A percentile compares a stretch with the other conserved stretches of the same genome.
These are phyloP conservation scores for Gonapodya sp. DNA, from an alignment of 192 early-diverging fungal genomes.

Conservation along the genomic window DNA sequence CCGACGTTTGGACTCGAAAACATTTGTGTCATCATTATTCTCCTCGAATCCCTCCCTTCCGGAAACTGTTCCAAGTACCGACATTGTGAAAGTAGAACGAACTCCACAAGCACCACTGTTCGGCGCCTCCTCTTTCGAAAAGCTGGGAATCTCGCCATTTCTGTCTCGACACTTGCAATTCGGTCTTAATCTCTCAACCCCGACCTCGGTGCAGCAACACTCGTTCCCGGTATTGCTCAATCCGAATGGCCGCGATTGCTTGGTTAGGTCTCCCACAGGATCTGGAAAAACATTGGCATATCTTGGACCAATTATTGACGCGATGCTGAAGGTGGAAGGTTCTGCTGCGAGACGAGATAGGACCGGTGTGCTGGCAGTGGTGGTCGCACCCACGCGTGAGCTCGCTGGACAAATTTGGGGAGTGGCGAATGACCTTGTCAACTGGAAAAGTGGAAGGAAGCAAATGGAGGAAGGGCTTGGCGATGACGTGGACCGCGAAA, in stretches of 20 bases:
- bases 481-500: constrained; percentile 27
- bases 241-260: constrained; percentile 58
- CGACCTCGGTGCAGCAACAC: constrained; percentile 82
- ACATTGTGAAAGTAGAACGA: neutral
- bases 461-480: constrained; percentile 10
- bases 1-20: neutral
- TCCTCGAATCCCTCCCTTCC: constrained; percentile 3
- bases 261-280: constrained; percentile 93
- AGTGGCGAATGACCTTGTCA: constrained; percentile 62
- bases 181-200: constrained; percentile 66
- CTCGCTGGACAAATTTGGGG: constrained; percentile 87
- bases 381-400: constrained; percentile 95
- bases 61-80: neutral
- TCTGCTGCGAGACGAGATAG: constrained; percentile 29
- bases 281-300: constrained; percentile 96
- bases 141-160: constrained; percentile 66
- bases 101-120: constrained; percentile 31
- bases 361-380: constrained; percentile 78
- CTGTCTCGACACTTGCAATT: constrained; percentile 53
- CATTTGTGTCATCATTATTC: neutral
- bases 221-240: constrained; percentile 67
- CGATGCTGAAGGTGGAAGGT: constrained; percentile 60
- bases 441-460: constrained; percentile 11
- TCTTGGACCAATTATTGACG: constrained; percentile 84
- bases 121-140: constrained; percentile 43